Evolutionary conservation across 371 early-diverging fungal species (phyloP).

Genomic region (Mucor mucedo): DNA sequence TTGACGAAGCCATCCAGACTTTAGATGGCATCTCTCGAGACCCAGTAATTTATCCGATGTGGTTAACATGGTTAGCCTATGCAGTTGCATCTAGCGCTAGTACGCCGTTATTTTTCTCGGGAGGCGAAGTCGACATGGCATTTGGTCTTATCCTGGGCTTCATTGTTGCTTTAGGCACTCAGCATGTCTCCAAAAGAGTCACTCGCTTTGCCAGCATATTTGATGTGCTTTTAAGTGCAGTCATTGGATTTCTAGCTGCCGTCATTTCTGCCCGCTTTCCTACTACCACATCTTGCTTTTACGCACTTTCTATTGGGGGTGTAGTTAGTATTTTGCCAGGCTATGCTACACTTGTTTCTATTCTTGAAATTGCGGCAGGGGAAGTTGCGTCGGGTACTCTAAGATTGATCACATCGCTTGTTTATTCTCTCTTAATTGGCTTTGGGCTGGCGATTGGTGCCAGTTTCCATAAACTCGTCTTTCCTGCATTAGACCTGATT

Average conservation of each 20-base stretch:
- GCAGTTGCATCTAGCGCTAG: conserved; percentile 60
- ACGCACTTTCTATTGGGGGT: conserved; percentile 65
- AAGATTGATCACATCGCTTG: conserved; percentile 69
- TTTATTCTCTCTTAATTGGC: conserved; percentile 73
- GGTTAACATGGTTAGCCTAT: conserved; percentile 58
- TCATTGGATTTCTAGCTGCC: conserved; percentile 62
- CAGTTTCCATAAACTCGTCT: conserved; percentile 42
- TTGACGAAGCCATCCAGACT: conserved; percentile 59
- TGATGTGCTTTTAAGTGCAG: conserved; percentile 60
- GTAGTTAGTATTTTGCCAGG: conserved; percentile 71
- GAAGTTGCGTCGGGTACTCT: conserved; percentile 81
- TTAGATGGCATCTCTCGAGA: conserved; percentile 54
- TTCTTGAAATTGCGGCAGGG: conserved; percentile 78
- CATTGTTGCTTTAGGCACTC: conserved; percentile 52
- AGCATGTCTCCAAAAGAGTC: conserved; percentile 59
- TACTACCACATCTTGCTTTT: conserved; percentile 39
- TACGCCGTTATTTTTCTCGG: conserved; percentile 63
- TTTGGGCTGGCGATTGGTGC: conserved; percentile 77
- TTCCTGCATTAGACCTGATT: conserved; percentile 28
- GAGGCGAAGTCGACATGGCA: conserved; percentile 57
- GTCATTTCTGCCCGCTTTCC: conserved; percentile 32
- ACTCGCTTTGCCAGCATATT: conserved; percentile 65
- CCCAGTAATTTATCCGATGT: conserved; percentile 48
- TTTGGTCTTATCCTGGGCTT: conserved; percentile 50
- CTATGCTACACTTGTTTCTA: conserved; percentile 64